Evolutionary conservation across 1,284 basidiomycete genomes (phyloP), one percentile per base, ranked within the genome.

Genomic region (Leccinum pachyderme): DNA sequence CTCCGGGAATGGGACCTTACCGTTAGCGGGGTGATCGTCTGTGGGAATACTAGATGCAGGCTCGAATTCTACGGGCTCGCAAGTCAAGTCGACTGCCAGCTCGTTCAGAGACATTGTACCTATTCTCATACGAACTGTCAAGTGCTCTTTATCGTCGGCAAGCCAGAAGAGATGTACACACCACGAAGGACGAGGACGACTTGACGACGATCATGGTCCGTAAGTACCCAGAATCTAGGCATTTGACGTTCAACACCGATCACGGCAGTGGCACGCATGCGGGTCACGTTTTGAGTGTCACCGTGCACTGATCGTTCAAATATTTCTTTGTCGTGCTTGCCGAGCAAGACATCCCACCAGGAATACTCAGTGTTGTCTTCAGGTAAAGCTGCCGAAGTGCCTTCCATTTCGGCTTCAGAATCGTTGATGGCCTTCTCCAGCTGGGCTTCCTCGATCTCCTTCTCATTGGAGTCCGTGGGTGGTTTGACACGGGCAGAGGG

Each of bases 61-160:
- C 50, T 78, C 75, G 59, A 91, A 91, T 9, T 81, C 77, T 45
- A 82, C 83, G 0, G 85, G 80, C 54, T 90, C 86, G 67, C 89
- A 91, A 1, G 89, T 89, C 45, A 91, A 75, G 68, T 91, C 89
- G 7, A 87, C 88, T n/a, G 89, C 89, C 12, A 91, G 80, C 69
- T 91, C 89, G 61, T 91, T 91, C 37, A 91, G 73, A 9, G 86
- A 87, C 86, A 91, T 88, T 2, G 89, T 91, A n/a, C 88, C 83
- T 83, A 39, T 63, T 57, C 39, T 44, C 52, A 46, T 49, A 47
- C 52, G 12, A 15, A 41, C 54, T n/a, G 47, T 66, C 51, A 60
- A 24, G 31, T 35, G 27, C 29, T 41, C 48, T 22, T 22, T 7
- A 5, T 56, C 45, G 47, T 29, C 41, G 12, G 33, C 4, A 25